Conservation (phyloP, 371 early-diverging fungal genomes). For the Mucor lusitanicus region DNA sequence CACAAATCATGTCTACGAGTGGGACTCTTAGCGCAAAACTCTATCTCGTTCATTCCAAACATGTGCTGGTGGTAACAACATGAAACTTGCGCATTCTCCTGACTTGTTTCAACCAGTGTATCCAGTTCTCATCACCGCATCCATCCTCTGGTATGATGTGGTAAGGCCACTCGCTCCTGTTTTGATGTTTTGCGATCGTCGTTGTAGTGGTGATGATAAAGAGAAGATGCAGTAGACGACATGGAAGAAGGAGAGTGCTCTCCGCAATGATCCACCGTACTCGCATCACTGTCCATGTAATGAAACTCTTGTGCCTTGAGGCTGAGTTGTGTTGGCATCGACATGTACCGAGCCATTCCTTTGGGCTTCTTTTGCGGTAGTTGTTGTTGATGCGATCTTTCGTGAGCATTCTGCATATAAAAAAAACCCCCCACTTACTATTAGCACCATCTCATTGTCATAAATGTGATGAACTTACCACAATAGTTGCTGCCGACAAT, state of each 20-base stretch:
- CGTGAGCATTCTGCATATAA: background rate
- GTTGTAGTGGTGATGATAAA: background rate
- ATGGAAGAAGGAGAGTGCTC: background rate
- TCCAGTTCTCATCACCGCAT: background rate
- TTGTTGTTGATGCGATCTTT: background rate
- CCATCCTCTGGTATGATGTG: background rate
- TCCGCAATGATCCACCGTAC: background rate
- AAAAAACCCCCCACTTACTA: too few relatives aligned
- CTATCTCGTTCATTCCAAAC: background rate
- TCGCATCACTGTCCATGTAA: slow-evolving; percentile 5
- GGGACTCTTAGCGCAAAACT: background rate
- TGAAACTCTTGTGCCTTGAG: background rate
- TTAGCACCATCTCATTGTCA: background rate
- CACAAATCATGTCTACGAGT: background rate
- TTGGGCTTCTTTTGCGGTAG: background rate
- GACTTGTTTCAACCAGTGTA: background rate
- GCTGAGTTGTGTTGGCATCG: background rate
- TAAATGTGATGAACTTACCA: background rate
- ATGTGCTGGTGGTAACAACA: background rate
- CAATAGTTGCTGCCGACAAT: background rate
- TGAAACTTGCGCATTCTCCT: background rate
- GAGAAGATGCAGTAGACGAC: background rate
- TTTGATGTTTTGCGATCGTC: background rate
- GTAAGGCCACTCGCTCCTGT: background rate
- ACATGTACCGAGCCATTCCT: background rate